Conservation (phyloP, 2,329 filamentous ascomycete genomes). For the Lachnum nothofagi region DNA sequence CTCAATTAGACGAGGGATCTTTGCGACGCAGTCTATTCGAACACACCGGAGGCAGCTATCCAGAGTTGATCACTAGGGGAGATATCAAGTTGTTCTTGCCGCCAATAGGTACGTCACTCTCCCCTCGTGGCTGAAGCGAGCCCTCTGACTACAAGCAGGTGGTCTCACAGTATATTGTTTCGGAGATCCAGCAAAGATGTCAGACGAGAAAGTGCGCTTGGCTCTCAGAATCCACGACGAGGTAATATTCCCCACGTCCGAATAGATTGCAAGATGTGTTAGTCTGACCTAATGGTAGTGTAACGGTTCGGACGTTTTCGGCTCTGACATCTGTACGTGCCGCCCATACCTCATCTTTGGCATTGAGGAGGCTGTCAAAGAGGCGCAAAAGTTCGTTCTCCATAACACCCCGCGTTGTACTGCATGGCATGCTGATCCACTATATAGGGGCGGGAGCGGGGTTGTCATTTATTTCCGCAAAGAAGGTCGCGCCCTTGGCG, state of each 20-base stretch:
- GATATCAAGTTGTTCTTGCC: slow-evolving; percentile 96
- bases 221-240: slow-evolving; percentile 78
- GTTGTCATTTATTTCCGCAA: slow-evolving; percentile 99
- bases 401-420: not conserved
- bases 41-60: slow-evolving; percentile 91
- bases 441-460: slow-evolving; percentile 65
- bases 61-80: slow-evolving; percentile 87
- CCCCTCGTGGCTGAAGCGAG: slow-evolving; percentile 60
- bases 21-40: slow-evolving; percentile 86
- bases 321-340: slow-evolving; percentile 96
- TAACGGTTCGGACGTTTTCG: slow-evolving; percentile 96
- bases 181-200: slow-evolving; percentile 89
- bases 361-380: slow-evolving; percentile 94
- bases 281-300: slow-evolving; percentile 47
- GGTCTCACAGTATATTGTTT: slow-evolving; percentile 96
- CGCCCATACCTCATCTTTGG: slow-evolving; percentile 93
- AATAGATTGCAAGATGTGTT: slow-evolving; percentile 4
- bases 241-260: slow-evolving; percentile 21
- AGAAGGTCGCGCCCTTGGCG: slow-evolving; percentile 87
- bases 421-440: slow-evolving; percentile 2
- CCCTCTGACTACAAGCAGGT: slow-evolving; percentile 19
- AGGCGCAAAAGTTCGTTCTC: slow-evolving; percentile 65
- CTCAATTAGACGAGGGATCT: slow-evolving; percentile 77
- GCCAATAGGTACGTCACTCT: slow-evolving; percentile 80
- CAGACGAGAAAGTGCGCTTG: slow-evolving; percentile 73